Conservation (phyloP, 148 eudicot genomes). For the Camellia granthamiana region DNA sequence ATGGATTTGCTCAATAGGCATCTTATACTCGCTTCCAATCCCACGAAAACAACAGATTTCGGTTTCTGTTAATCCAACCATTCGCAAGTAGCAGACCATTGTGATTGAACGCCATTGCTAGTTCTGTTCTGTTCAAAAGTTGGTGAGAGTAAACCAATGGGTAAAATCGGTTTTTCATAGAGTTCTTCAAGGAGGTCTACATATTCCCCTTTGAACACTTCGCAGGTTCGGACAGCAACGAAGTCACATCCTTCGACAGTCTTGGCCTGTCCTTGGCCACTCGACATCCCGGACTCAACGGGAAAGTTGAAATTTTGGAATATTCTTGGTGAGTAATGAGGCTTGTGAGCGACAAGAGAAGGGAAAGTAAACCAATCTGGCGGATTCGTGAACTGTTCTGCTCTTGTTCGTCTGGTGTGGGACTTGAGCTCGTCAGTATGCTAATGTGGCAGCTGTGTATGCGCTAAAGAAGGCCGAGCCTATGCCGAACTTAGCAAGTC, state of each 20-base stretch:
- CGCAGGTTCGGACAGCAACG: slow-evolving; percentile 25
- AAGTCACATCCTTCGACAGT: slow-evolving; percentile 21
- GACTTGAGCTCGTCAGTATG: slow-evolving; percentile 19
- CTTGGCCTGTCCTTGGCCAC: slow-evolving; percentile 27
- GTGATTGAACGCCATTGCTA: background rate
- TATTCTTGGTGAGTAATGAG: slow-evolving; percentile 9
- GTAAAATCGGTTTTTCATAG: slow-evolving; percentile 28
- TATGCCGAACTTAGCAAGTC: slow-evolving; percentile 28
- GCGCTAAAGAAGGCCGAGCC: slow-evolving; percentile 28
- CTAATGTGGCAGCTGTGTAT: slow-evolving; percentile 20
- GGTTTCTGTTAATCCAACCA: slow-evolving; percentile 38
- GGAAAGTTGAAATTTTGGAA: slow-evolving; percentile 5
- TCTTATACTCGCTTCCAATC: slow-evolving; percentile 41
- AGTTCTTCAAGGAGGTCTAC: slow-evolving; percentile 22
- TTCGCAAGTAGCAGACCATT: slow-evolving; percentile 20
- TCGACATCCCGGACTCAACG: slow-evolving; percentile 25
- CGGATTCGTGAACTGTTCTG: slow-evolving; percentile 16
- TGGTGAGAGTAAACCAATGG: slow-evolving; percentile 38
- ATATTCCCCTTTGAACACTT: slow-evolving; percentile 39
- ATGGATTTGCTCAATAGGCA: slow-evolving; percentile 32
- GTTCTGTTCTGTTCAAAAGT: background rate
- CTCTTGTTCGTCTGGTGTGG: slow-evolving; percentile 10
- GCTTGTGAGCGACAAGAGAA: slow-evolving; percentile 16
- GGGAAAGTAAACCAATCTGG: slow-evolving; percentile 27
- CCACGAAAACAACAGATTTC: slow-evolving; percentile 33